These are phyloP conservation scores for Aspergillus mulundensis DNA, from an alignment of 495 filamentous ascomycete genomes.

Conservation along the genomic window DNA sequence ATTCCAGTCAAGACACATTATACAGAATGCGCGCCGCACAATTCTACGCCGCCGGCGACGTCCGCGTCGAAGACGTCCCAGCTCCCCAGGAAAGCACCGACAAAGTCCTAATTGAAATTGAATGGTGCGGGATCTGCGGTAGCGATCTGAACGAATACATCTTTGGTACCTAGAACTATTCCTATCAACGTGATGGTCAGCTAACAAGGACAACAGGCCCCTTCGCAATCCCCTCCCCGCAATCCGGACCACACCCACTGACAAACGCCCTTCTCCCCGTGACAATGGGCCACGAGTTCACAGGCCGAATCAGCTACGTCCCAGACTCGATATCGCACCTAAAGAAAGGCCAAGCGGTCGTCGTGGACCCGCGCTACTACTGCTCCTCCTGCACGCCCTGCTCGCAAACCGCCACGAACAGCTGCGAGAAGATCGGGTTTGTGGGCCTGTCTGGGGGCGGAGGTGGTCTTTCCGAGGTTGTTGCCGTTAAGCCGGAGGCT, in stretches of 20 bases:
- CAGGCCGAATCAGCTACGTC: constrained; percentile 24
- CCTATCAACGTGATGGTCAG: no score
- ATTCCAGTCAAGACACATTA: background rate
- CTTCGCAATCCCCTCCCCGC: constrained; percentile 15
- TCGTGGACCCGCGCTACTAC: constrained; percentile 50
- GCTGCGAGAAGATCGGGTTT: constrained; percentile 47
- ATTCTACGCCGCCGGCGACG: constrained; percentile 13
- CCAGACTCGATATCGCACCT: background rate
- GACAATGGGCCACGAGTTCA: constrained; percentile 52
- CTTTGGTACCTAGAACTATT: no score
- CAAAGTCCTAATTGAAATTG: constrained; percentile 31
- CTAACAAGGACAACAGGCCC: constrained; percentile 19
- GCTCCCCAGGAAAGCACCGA: background rate
- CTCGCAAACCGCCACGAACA: constrained; percentile 37
- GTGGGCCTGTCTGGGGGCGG: constrained; percentile 43
- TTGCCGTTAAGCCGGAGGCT: constrained; percentile 3
- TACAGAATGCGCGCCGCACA: constrained; percentile 14
- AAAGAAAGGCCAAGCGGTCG: constrained; percentile 6
- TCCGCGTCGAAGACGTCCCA: constrained; percentile 14
- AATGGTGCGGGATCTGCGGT: constrained; percentile 18
- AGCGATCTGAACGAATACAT: constrained; percentile 48
- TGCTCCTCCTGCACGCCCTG: constrained; percentile 45
- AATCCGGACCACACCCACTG: constrained; percentile 41
- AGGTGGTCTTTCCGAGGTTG: constrained; percentile 9
- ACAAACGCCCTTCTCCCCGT: constrained; percentile 46